These are phyloP conservation scores for Rhodotorula kratochvilovae DNA, from an alignment of 768 basidiomycete species.

Conservation along the genomic window DNA sequence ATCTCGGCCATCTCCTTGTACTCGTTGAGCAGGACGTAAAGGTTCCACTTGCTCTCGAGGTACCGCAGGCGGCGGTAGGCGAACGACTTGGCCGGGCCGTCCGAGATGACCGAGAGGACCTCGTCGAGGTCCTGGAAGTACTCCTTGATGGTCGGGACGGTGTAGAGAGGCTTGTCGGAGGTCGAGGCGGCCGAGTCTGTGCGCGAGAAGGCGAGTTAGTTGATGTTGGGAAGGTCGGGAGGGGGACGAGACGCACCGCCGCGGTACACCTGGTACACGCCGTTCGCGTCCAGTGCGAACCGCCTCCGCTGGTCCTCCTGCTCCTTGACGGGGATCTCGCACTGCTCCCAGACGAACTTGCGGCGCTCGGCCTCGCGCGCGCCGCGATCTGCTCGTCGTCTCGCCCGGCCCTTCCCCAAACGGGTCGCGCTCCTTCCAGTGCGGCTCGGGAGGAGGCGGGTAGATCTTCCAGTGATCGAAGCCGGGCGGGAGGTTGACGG, in stretches of 20 bases:
- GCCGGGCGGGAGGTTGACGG: slow-evolving; percentile 58
- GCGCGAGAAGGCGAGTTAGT: too few relatives aligned
- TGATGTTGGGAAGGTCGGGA: background rate
- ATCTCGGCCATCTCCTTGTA: slow-evolving; percentile 90
- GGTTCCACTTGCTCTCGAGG: slow-evolving; percentile 84
- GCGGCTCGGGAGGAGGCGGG: slow-evolving; percentile 86
- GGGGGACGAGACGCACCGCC: slow-evolving; percentile 26
- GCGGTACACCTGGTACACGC: slow-evolving; percentile 80
- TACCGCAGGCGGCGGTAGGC: slow-evolving; percentile 88
- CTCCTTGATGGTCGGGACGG: slow-evolving; percentile 79
- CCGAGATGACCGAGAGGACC: slow-evolving; percentile 80
- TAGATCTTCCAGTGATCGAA: slow-evolving; percentile 76
- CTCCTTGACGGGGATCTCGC: background rate
- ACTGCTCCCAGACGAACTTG: background rate
- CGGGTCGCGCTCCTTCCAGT: slow-evolving; percentile 67
- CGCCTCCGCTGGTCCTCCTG: slow-evolving; percentile 43
- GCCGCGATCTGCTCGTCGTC: slow-evolving; percentile 46
- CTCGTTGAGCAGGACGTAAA: slow-evolving; percentile 88
- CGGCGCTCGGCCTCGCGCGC: slow-evolving; percentile 58
- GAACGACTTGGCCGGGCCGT: slow-evolving; percentile 93
- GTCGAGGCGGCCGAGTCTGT: background rate
- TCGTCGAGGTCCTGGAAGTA: slow-evolving; percentile 96
- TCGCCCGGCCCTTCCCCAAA: slow-evolving; percentile 22
- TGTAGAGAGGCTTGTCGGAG: slow-evolving; percentile 60
- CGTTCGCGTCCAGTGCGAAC: slow-evolving; percentile 70